Conservation (phyloP, 306 rosid species). For the Citrullus amarus region DNA sequence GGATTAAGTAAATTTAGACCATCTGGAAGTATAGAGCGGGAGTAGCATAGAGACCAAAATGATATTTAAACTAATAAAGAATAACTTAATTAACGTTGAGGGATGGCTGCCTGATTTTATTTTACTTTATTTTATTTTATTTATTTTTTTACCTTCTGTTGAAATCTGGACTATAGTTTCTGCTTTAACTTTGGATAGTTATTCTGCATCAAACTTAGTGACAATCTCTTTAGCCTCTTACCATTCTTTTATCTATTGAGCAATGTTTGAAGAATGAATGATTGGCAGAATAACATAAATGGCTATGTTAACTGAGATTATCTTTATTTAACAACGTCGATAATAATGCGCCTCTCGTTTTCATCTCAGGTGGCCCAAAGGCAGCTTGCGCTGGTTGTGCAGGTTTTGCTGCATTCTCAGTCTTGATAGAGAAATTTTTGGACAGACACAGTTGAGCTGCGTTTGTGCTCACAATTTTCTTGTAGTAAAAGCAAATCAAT, state of each 20-base stretch:
- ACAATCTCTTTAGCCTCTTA: not conserved
- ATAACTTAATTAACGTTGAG: not conserved
- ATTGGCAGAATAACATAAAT: not conserved
- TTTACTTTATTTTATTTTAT: no score
- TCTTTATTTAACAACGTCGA: not conserved
- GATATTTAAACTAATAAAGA: not conserved
- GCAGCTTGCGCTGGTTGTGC: conserved; percentile 92
- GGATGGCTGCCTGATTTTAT: not conserved
- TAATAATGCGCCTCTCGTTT: not conserved
- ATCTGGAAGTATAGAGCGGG: no score
- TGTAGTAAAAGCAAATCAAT: not conserved
- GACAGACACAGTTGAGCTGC: conserved; percentile 54
- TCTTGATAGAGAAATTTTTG: conserved; percentile 66
- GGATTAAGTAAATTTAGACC: no score
- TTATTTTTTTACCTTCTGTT: not conserved
- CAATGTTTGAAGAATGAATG: not conserved
- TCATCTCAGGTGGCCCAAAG: conserved; percentile 69
- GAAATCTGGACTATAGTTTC: not conserved
- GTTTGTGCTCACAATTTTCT: not conserved
- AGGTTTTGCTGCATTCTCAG: conserved; percentile 89
- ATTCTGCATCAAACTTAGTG: not conserved
- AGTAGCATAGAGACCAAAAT: no score
- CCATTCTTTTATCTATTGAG: not conserved
- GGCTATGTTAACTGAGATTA: not conserved
- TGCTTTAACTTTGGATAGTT: not conserved